These are phyloP conservation scores for Trifolium dubium DNA, from an alignment of 306 rosid species.

Conservation along the genomic window DNA sequence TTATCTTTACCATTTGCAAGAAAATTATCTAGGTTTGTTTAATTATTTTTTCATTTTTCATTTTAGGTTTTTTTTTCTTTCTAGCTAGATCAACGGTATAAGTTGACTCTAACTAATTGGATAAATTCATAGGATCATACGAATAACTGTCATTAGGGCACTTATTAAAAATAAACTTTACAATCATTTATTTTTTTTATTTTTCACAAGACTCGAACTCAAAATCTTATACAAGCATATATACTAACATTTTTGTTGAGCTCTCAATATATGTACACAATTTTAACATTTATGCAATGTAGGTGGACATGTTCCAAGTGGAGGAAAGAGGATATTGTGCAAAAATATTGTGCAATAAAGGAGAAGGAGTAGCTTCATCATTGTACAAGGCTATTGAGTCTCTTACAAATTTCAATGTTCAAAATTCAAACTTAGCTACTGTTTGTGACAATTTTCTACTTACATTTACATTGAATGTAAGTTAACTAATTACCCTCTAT, in stretches of 20 bases:
- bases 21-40: no score
- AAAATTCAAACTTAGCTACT: constrained; percentile 73
- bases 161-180: no score
- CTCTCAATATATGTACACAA: background rate
- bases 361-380: constrained; percentile 66
- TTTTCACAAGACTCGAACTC: background rate
- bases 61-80: no score
- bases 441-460: constrained; percentile 57
- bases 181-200: background rate
- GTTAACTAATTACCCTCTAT: background rate
- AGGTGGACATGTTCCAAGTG: constrained; percentile 87
- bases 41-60: no score
- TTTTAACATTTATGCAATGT: constrained; percentile 3
- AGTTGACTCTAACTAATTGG: no score
- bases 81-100: no score
- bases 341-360: constrained; percentile 69
- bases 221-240: background rate
- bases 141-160: no score
- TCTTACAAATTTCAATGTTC: constrained; percentile 62
- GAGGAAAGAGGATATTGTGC: constrained; percentile 79
- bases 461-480: constrained; percentile 72
- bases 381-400: constrained; percentile 81
- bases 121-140: no score
- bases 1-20: no score
- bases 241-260: no score